A percentile compares a stretch with the other conserved stretches of the same genome.
Conservation (phyloP, 1,284 basidiomycete species). For the Ceratobasidium sp. region DNA sequence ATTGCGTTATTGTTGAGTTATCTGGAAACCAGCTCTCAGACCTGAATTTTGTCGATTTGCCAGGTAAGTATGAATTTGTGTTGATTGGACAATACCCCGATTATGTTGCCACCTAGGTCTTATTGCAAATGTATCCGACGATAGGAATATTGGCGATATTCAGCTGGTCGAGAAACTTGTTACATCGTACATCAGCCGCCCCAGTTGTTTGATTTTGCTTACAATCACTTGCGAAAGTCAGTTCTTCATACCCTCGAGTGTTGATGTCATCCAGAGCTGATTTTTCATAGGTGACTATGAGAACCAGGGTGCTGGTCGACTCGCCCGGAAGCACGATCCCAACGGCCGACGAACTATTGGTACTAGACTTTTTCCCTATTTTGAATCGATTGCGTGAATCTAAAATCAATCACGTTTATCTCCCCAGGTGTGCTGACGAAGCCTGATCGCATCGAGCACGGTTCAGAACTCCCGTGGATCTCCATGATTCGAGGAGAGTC, state of each 20-base stretch:
- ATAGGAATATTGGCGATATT: slow-evolving; percentile 63
- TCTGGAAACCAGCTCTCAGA: slow-evolving; percentile 71
- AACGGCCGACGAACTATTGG: slow-evolving; percentile 72
- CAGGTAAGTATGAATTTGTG: slow-evolving; percentile 56
- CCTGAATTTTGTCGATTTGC: slow-evolving; percentile 72
- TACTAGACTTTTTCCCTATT: slow-evolving; percentile 47
- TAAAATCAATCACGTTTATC: neutral
- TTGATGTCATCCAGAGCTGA: neutral
- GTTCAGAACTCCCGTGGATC: slow-evolving; percentile 68
- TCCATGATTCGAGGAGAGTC: slow-evolving; percentile 63
- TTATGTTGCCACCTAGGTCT: slow-evolving; percentile 57
- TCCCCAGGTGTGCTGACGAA: slow-evolving; percentile 77
- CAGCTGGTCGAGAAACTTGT: slow-evolving; percentile 68
- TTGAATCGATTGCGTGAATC: neutral
- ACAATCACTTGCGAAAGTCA: slow-evolving; percentile 76
- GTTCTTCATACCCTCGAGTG: slow-evolving; percentile 46
- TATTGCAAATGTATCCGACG: slow-evolving; percentile 64
- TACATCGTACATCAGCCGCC: slow-evolving; percentile 64
- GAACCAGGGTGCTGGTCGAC: slow-evolving; percentile 68
- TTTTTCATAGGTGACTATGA: slow-evolving; percentile 68
- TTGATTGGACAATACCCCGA: neutral
- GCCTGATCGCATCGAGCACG: slow-evolving; percentile 70
- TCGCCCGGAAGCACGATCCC: slow-evolving; percentile 65
- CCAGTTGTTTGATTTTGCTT: slow-evolving; percentile 70
- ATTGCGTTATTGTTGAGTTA: slow-evolving; percentile 70